Base-by-base conservation (phyloP, 768 basidiomycete genomes). In the Agrocybe praecox region DNA sequence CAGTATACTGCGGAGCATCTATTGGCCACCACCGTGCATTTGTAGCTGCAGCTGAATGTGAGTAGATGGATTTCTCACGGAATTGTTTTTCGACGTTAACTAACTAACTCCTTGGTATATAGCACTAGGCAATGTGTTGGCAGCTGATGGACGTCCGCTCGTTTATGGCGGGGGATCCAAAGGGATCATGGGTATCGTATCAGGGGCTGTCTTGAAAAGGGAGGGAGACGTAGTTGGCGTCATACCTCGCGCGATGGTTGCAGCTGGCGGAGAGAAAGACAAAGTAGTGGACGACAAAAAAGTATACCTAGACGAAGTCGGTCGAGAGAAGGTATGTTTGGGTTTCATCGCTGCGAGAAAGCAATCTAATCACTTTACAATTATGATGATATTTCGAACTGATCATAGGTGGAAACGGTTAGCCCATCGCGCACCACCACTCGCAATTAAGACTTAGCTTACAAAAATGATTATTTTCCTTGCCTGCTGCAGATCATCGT, bases 101-200 rank as follows among this genome's bases (percentile, higher is more conserved):
- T 11, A 22, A 10, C 6, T 21, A n/a, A 21, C n/a, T 46, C 32
- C 17, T 17, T 12, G 17, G 36, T 51, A 47, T 44, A 18, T 63
- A 90, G 91, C 92, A 19, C 65, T 97, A 12, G 95, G 92, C 36
- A 70, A 75, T 45, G 91, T 94, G 0, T 73, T 96, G 23, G 92
- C 85, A 2, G 70, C 70, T 8, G 72, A 80, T 15, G 74, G 80
- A 0, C 77, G 87, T 2, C 82, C 86, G 3, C 78, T 97, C 14
- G 81, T 98, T 2, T 98, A 97, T 67, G 95, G 95, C 2, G 95
- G 95, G 7, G 95, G 94, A 0, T 77, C 79, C 18, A 77, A 79
- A 43, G 95, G 95, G 1, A 79, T 96, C 59, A 97, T 97, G 95
- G 95, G 95, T 59, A 70, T 82, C 46, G 86, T 95, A 9, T 90